Percentiles rank a stretch among this genome's conserved stretches.
Conservation (phyloP, 1,284 basidiomycete genomes). For the Cystobasidium pallidum region DNA sequence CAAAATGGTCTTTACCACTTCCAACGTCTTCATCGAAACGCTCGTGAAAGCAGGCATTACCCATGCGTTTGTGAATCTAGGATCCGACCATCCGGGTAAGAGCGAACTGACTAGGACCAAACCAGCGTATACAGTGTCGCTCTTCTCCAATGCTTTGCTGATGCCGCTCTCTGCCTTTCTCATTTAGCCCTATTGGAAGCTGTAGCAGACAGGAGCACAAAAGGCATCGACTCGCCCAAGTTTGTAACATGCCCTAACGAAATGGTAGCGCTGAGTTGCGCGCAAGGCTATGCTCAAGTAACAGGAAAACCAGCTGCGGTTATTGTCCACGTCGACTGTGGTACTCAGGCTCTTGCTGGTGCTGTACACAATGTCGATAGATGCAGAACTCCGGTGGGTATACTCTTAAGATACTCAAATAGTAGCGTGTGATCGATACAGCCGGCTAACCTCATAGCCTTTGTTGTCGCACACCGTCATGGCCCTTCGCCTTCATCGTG, state of each 20-base stretch:
- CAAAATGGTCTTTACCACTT: conserved; percentile 49
- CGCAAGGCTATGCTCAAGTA: conserved; percentile 70
- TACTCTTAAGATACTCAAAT: too few relatives aligned
- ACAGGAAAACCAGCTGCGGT: conserved; percentile 69
- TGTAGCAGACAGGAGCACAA: conserved; percentile 56
- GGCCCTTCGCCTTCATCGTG: background rate
- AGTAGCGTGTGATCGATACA: background rate
- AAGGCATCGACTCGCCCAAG: conserved; percentile 57
- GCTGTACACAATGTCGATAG: conserved; percentile 72
- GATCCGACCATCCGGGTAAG: conserved; percentile 66
- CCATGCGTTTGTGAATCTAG: conserved; percentile 74
- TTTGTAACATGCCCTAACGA: conserved; percentile 73
- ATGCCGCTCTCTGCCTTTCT: too few relatives aligned
- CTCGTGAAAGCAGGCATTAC: conserved; percentile 67
- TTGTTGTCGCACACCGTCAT: background rate
- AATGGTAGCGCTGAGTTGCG: conserved; percentile 72
- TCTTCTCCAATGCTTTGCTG: background rate
- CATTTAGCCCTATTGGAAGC: conserved; percentile 70
- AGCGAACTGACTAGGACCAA: too few relatives aligned
- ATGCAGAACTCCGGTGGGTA: conserved; percentile 62
- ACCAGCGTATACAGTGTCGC: too few relatives aligned
- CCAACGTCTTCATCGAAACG: conserved; percentile 56
- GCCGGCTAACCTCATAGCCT: background rate
- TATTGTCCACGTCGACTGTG: conserved; percentile 72
- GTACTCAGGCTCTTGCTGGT: conserved; percentile 71